Base-by-base conservation (phyloP, 306 rosid species). In the Parietaria judaica region DNA sequence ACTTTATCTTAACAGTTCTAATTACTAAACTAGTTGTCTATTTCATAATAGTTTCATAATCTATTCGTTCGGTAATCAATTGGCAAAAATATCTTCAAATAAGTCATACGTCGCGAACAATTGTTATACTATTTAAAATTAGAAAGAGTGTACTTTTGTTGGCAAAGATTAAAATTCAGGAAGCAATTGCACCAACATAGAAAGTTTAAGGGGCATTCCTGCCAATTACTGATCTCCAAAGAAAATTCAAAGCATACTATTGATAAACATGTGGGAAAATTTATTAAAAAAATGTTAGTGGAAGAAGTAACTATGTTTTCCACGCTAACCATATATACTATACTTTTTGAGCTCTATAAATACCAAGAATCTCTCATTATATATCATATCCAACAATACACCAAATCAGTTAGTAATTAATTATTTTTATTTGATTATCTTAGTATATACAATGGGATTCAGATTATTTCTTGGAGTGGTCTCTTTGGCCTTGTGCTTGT, bases 401-500 rank as follows among this genome's bases (percentile, higher is more conserved):
- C 53, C 9, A 49, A 49, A 4, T 4, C 10, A 49, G 14, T 49
- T 49, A 49, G 53, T 41, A 60, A 50, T 59, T 59, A 7, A 38
- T 39, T 14, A 59, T 23, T 41, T 23, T 41, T 16, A 6, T 11
- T 36, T 31, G 6, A 11, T 5, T 10, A 10, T 36, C 8, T 57
- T 63, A 41, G 17, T 49, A 6, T 62, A 52, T 41, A 41, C 45
- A 41, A 41, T 64, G 60, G 44, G 57, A 70, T 8, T 68, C 56
- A 49, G 13, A 49, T 46, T 1, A 8, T 14, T 69, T 70, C 10
- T 70, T 72, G 68, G 67, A 69, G 64, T 63, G n/a, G n/a, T 45
- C 34, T 68, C 61, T 36, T 17, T 85, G 59, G 56, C 67, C n/a
- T 51, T 81, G 64, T 77, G 67, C 60, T 64, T 66, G 72, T 56